phyloP scores from a whole-genome alignment of 2,329 filamentous ascomycete species.

The Exophiala viscosa region DNA sequence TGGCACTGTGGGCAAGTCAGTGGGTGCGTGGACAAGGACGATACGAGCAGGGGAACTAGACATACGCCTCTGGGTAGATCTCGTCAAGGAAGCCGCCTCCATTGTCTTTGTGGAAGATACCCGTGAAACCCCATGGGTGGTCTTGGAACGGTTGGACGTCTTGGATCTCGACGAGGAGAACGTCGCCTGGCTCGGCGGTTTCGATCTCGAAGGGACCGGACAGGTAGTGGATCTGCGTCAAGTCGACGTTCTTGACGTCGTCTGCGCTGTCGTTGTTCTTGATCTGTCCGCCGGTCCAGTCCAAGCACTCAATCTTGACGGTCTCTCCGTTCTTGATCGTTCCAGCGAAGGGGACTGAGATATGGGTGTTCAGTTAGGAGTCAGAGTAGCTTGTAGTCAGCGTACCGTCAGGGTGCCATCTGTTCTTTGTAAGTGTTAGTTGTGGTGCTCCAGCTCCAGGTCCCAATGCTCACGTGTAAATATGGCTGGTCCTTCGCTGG shows the following conservation, averaged over 20 bases:
- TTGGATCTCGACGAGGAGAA: conserved; percentile 83
- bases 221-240: conserved; percentile 82
- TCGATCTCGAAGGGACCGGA: conserved; percentile 86
- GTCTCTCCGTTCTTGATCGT: conserved; percentile 78
- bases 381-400: conserved; percentile 25
- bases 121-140: conserved; percentile 86
- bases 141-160: conserved; percentile 87
- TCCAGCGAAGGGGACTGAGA: conserved; percentile 66
- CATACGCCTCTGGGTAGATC: conserved; percentile 73
- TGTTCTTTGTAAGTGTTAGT: conserved; percentile 57
- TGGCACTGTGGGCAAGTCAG: conserved; percentile 52
- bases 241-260: conserved; percentile 77
- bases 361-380: neutral
- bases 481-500: conserved; percentile 66
- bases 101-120: conserved; percentile 73
- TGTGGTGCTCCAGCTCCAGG: neutral
- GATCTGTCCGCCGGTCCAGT: conserved; percentile 78
- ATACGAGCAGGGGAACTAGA: neutral
- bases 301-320: conserved; percentile 89
- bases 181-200: conserved; percentile 76
- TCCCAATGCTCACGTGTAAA: conserved; percentile 59
- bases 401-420: conserved; percentile 89
- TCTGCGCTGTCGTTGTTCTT: conserved; percentile 86
- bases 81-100: conserved; percentile 88
- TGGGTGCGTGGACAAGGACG: neutral